These are phyloP conservation scores for Fusarium hostae DNA, from an alignment of 2,329 filamentous ascomycete genomes.

Conservation along the genomic window DNA sequence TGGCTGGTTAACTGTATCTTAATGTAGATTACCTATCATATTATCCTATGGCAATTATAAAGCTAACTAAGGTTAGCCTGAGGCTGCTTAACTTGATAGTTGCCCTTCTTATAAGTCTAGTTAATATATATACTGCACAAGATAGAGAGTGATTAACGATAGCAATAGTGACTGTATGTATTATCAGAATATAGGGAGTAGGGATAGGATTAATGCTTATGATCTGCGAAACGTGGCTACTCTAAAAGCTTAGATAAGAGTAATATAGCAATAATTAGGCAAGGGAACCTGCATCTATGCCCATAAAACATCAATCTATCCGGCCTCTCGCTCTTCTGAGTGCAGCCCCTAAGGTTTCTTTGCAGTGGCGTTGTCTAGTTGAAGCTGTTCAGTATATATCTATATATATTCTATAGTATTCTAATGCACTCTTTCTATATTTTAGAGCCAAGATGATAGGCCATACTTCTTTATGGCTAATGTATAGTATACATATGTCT, in stretches of 20 bases:
- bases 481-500: neutral
- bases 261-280: neutral
- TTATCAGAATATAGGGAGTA: neutral
- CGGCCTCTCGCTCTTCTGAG: neutral
- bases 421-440: neutral
- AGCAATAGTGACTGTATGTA: neutral
- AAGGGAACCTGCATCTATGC: neutral
- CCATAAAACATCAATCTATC: neutral
- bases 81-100: neutral
- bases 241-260: neutral
- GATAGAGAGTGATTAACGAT: neutral
- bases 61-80: neutral
- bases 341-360: neutral
- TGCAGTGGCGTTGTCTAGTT: neutral
- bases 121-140: neutral
- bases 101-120: neutral
- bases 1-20: neutral
- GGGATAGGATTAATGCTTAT: neutral
- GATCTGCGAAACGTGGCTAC: neutral
- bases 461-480: fast-evolving
- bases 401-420: neutral
- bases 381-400: neutral
- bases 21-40: neutral
- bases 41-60: fast-evolving
- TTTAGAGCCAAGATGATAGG: fast-evolving